Evolutionary conservation across 139 green algal species (phyloP), one percentile per base, ranked within the genome.

Genomic region (Chlamydomonas applanata): DNA sequence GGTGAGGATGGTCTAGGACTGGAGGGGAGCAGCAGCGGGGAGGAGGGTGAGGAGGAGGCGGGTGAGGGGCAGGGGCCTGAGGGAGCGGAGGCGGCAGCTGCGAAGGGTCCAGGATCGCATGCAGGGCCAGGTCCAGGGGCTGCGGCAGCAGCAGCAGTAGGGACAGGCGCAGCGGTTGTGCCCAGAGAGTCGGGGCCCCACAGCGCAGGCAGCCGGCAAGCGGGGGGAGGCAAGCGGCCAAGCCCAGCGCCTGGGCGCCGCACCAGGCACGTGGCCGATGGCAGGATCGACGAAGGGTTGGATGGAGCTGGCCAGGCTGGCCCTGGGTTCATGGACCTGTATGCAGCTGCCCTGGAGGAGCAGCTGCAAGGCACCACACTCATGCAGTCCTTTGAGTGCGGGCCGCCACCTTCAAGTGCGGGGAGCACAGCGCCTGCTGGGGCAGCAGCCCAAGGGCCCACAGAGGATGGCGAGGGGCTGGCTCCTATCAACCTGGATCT

Each of bases 401-500:
- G 22, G 54, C 54, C 22, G 13, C 54, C n/a, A 17, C 54, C 22
- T 27, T 19, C 54, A 62, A 27, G n/a, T 4, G 24, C 4, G 54
- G 54, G 9, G 9, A 29, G 9, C 22, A 29, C 54, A 62, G 54
- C 54, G 9, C 4, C 54, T 27, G 54, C 4, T 29, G n/a, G 9
- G 13, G n/a, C 22, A 33, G 7, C 54, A 29, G 54, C 54, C 13
- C 9, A 17, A 7, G 54, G 24, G n/a, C n/a, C n/a, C n/a, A n/a
- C n/a, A 27, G 54, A 62, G 13, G 24, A 27, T 17, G 59, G 30
- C 0, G 36, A 33, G 16, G 54, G 0, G 1, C 57, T 79, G 20
- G 7, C 53, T 19, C 80, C 81, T 25, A 66, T 86, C n/a, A 68
- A 86, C 46, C 45, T 86, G 67, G 81, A 86, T 45, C 71, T 83